Evolutionary conservation across 2,329 filamentous ascomycete genomes (phyloP), one percentile per base, ranked within the genome.

Genomic region (Periconia sp.): DNA sequence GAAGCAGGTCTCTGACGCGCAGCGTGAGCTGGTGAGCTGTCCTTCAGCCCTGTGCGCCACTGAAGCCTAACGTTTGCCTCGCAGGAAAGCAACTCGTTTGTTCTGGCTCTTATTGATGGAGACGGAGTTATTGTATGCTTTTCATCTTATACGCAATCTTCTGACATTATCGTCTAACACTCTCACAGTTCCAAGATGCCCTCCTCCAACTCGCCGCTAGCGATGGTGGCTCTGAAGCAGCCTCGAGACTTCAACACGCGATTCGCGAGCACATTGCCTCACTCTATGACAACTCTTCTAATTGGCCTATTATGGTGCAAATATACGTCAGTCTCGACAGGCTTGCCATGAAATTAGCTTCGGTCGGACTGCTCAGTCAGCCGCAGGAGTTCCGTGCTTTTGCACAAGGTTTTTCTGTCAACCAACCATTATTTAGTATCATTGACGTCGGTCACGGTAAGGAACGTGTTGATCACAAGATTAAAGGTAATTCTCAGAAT

Each of bases 281-380:
- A 13, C 52, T 69, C 16, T 74, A 76, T 58, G 66, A 56, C 13
- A 69, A 72, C 21, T 66, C 71, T 5, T 61, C 63, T 22, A 67
- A 69, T 39, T 77, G 73, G 73, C 64, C 68, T 23, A 65, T 78
- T 38, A 69, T 77, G 56, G 73, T 76, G 10, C 69, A 77, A 29
- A 64, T 78, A 19, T 74, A 76, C 53, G 59, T 75, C 41, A 78
- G 75, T 56, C 63, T 76, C 21, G 71, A 75, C 46, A 75, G 74
- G 26, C 64, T 77, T 18, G 68, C 69, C 13, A 55, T 57, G 17
- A 76, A 75, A 51, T 54, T 77, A 15, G 60, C 66, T n/a, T 58
- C 64, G 15, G 64, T 71, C 18, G 69, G 69, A 8, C 63, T 77
- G 39, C 65, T 77, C 43, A 66, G 59, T 22, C 63, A 60, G 32